Evolutionary conservation across 2,329 filamentous ascomycete genomes (phyloP), one percentile per base, ranked within the genome.

Genomic region (Hymenoscyphus albidus): DNA sequence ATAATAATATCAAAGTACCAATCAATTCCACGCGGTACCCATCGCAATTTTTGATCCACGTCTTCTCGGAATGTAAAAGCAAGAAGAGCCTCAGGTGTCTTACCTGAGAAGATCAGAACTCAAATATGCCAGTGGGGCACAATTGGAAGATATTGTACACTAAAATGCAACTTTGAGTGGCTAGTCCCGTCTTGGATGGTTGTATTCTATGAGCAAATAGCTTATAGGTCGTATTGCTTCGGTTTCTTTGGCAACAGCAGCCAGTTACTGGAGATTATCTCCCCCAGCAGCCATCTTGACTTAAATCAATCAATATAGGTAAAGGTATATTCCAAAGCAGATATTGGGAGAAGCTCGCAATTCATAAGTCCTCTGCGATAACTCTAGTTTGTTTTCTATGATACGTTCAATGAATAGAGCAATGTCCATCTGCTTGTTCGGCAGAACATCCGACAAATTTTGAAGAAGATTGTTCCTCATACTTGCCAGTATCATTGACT

Each of bases 381-480:
- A 57, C 31, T 57, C 54, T 27, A 57, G 54, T 16, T 38, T 57
- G 27, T 57, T 57, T 16, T 57, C 54, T 16, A 57, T 57, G 5
- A 38, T 57, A 16, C 35, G 54, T 31, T 57, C 54, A 3, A 57
- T 16, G 7, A 57, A 31, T 32, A 57, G 27, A 12, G 54, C 54
- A 14, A 7, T 57, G 10, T 57, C 54, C 27, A 57, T 57, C 9
- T 57, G 54, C 14, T 57, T 57, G 32, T 57, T 57, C 5, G 54
- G 54, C 12, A 57, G 54, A 57, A 57, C 54, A 14, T 57, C 54
- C 12, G 54, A 57, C 27, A 57, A 57, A 12, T n/a, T 57, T n/a
- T 22, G 54, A n/a, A 56, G 54, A 56, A 57, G 54, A 57, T 57
- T 22, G 54, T 57, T 57, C 35, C 54, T 38, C 32, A 57, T 57